Base-by-base conservation (phyloP, 108 stramenopile genomes). In the Nannochloropsis salina region DNA sequence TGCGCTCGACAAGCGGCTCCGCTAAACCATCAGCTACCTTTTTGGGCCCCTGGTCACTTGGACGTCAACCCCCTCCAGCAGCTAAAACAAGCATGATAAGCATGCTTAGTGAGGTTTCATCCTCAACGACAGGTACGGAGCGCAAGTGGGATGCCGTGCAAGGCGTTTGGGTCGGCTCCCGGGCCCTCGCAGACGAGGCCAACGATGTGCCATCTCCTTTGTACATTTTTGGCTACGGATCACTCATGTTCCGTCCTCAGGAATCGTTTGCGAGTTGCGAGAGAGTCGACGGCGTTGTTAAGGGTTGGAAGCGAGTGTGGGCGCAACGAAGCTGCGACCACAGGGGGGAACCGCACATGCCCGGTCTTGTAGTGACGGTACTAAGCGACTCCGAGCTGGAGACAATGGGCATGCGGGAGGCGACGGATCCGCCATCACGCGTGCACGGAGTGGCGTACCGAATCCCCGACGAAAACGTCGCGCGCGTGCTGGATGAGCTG, bases 321-420 rank as follows among this genome's bases (percentile, higher is more conserved):
- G 86, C 88, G 15, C 88, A 88, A 31, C 83, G 86, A 86, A 88
- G 88, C 82, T 86, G 83, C 84, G 88, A 88, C 42, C 88, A 88
- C 81, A 83, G 88, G 43, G 88, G 88, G 41, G 86, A 86, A 42
- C 86, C 88, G 9, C 83, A 84, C 21, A 43, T n/a, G 6, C 88
- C 88, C 6, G 88, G 88, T 18, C 80, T 88, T 10, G 88, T 88
- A 2, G 88, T 83, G 22, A 88, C 88, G 43, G 86, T 88, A n/a
- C n/a, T 88, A 22, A 86, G 84, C 80, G 88, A 88, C 22, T 41
- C 83, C 9, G 87, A 88, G 42, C 83, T 88, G 41, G 87, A 88
- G 84, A 81, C 84, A n/a, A 41, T 88, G 8, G 88, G 86, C 11
- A 12, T 85, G 31, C 87, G 86, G n/a, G 44, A 83, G 51, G 85